A percentile compares a stretch with the other conserved stretches of the same genome.
These are phyloP conservation scores for Naumovozyma dairenensis DNA, from an alignment of 805 yeast species.

Conservation along the genomic window DNA sequence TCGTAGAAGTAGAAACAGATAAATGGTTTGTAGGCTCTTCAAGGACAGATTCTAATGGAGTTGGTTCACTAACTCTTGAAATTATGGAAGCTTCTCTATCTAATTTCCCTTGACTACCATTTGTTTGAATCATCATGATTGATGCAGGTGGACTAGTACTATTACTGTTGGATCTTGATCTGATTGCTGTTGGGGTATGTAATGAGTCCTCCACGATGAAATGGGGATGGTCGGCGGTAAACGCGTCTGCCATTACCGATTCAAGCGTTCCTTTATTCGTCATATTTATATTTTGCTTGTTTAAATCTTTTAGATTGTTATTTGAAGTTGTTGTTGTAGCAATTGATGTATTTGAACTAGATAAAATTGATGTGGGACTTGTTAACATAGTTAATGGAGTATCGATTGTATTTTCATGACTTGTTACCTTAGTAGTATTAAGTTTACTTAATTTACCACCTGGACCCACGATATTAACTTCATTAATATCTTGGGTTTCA, in stretches of 20 bases:
- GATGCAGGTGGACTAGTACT: conserved; percentile 14
- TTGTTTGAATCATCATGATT: conserved; percentile 1
- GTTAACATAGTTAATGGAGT: conserved; percentile 4
- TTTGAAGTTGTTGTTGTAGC: too few relatives aligned
- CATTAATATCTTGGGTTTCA: neutral
- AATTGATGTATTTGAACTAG: too few relatives aligned
- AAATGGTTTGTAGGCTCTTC: conserved; percentile 4
- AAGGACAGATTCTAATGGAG: conserved; percentile 7
- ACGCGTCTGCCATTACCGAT: too few relatives aligned
- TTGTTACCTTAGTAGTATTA: too few relatives aligned
- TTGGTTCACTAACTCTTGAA: neutral
- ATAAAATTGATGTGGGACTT: conserved; percentile 10
- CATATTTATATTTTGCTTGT: too few relatives aligned
- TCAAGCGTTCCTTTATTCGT: too few relatives aligned
- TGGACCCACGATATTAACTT: neutral
- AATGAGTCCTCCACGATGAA: conserved; percentile 35
- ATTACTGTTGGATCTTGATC: conserved; percentile 17
- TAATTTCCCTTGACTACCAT: neutral
- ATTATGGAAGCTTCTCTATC: conserved; percentile 2
- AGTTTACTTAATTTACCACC: conserved; percentile 28
- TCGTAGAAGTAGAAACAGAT: neutral
- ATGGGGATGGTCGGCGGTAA: conserved; percentile 80
- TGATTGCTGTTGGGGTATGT: conserved; percentile 14
- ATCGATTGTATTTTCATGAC: too few relatives aligned
- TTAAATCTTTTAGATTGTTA: too few relatives aligned